Conservation (phyloP, 2,329 filamentous ascomycete genomes). For the Chalara sp. region DNA sequence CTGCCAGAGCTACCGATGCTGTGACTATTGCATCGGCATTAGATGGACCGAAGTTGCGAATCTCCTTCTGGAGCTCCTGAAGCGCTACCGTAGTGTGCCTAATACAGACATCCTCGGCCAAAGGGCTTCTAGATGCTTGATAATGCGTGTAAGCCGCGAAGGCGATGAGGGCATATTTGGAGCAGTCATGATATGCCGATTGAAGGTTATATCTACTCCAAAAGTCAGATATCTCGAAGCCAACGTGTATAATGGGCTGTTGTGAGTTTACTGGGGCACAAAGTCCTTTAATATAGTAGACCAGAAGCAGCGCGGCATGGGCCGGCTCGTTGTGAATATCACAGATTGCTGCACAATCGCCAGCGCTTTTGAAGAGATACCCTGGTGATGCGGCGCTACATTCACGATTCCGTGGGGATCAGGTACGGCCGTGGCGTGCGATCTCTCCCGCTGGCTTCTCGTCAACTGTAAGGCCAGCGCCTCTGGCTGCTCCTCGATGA, state of each 20-base stretch:
- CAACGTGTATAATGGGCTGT: no score
- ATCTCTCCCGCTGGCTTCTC: neutral
- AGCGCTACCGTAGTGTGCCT: constrained; percentile 5
- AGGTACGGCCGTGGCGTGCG: neutral
- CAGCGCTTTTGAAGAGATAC: neutral
- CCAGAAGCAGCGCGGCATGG: no score
- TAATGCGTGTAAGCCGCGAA: constrained; percentile 12
- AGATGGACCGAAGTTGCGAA: constrained; percentile 6
- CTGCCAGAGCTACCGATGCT: constrained; percentile 11
- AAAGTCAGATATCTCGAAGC: no score
- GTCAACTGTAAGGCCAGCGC: neutral
- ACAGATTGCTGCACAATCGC: no score
- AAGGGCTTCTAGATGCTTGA: constrained; percentile 6
- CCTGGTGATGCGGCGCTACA: neutral
- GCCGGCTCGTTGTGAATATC: no score
- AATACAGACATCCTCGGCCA: constrained; percentile 10
- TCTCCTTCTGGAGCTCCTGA: constrained; percentile 11
- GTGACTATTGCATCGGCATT: constrained; percentile 15
- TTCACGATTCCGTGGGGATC: constrained; percentile 1
- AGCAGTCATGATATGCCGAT: constrained; percentile 7
- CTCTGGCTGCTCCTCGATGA: neutral
- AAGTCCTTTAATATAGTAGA: no score
- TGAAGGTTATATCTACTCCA: constrained; percentile 9
- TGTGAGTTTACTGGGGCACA: no score
- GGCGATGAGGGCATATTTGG: constrained; percentile 10